Base-by-base conservation (phyloP, 2,329 filamentous ascomycete species). In the Lasiodiplodia theobromae region DNA sequence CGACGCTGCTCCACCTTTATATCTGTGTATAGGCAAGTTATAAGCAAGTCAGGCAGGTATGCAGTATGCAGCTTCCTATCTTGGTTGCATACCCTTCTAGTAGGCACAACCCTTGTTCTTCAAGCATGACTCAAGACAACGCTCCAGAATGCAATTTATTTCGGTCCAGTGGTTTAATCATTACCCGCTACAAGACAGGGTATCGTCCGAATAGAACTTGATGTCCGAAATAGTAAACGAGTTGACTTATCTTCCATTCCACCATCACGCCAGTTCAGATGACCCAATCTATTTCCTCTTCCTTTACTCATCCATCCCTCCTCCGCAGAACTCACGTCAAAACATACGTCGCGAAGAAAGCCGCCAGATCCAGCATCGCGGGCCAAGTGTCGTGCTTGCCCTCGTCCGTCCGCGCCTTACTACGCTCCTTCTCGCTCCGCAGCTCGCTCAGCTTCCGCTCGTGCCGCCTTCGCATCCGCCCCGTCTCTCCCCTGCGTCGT, bases 341-440 rank as follows among this genome's bases (percentile, higher is more conserved):
- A 16, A 64, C 23, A 14, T 64, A 64, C 60, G 47, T 64, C 28
- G 60, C 60, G 18, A 64, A 52, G 7, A 64, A 51, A 8, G 47
- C 60, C 28, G 44, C 60, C 47, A 52, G 16, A 25, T 64, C 60
- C 60, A 64, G 44, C 60, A 64, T 38, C 28, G 28, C 60, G 12
- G 44, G 60, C 60, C 44, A 64, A 31, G 18, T 25, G 25, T 64
- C 60, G n/a, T 51, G 51, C 47, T 64, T 52, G n/a, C 28, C 28
- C 4, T 47, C 44, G 3, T 47, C 44, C 44, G 16, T 38, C 60
- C 60, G 37, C 51, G 28, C 28, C 11, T 5, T 23, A 5, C 44
- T n/a, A 5, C 28, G 44, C 40, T 51, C 57, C 23, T 34, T 44
- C 58, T 63, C 37, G 18, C 58, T 7, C 12, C 40, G 23, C 58